Conservation (phyloP, 352 stramenopile species). For the Globisporangium radiosum region DNA sequence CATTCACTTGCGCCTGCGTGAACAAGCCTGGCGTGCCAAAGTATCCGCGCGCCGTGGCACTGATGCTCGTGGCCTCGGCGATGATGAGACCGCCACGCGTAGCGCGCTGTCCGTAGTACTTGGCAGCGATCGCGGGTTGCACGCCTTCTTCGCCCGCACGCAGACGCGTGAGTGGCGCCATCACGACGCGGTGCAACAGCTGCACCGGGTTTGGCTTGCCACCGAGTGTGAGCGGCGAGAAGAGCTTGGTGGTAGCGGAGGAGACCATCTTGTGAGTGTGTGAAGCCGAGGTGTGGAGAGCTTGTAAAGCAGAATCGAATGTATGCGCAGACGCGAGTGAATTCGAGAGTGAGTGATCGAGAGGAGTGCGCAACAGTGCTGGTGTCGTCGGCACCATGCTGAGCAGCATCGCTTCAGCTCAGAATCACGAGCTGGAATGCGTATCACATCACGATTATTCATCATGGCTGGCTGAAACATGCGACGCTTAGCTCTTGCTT, state of each 20-base stretch:
- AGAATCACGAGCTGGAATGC: background rate
- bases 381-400: too few relatives aligned
- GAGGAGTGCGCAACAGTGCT: background rate
- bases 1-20: constrained; percentile 33
- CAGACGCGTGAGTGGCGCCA: constrained; percentile 55
- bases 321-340: background rate
- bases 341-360: background rate
- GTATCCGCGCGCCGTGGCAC: constrained; percentile 29
- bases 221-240: constrained; percentile 51
- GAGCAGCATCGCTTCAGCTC: background rate
- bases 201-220: constrained; percentile 40
- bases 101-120: constrained; percentile 57
- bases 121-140: constrained; percentile 31
- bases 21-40: constrained; percentile 55
- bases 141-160: constrained; percentile 32
- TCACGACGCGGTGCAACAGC: constrained; percentile 58
- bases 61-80: constrained; percentile 57
- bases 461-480: too few relatives aligned
- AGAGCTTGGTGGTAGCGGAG: constrained; percentile 27
- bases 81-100: constrained; percentile 55
- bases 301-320: too few relatives aligned
- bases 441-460: background rate
- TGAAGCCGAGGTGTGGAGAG: background rate
- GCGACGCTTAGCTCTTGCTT: too few relatives aligned
- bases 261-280: background rate